Evolutionary conservation across 129 eudicot species (phyloP).

Genomic region (Dittrichia graveolens): DNA sequence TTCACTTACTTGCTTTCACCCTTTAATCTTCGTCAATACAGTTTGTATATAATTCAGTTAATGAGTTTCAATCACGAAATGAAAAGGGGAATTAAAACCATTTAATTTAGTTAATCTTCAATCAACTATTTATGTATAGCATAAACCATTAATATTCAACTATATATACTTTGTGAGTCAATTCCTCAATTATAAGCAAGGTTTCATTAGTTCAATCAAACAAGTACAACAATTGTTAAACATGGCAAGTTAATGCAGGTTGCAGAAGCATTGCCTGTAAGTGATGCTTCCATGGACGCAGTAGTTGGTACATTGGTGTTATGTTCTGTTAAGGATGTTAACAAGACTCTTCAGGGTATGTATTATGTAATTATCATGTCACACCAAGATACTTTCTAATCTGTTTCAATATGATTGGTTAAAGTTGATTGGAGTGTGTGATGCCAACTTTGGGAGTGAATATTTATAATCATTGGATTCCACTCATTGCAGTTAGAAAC

Average conservation of each 20-base stretch:
- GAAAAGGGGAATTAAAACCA: no score
- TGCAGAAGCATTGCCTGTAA: constrained; percentile 79
- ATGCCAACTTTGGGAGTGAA: background rate
- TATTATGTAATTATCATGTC: constrained; percentile 37
- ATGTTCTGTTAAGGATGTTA: constrained; percentile 83
- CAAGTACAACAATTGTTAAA: background rate
- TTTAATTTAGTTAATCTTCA: no score
- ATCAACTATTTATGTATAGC: no score
- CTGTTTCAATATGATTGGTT: constrained; percentile 4
- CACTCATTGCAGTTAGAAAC: background rate
- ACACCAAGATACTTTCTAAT: background rate
- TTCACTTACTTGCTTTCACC: background rate
- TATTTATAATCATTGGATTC: background rate
- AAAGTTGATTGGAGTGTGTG: background rate
- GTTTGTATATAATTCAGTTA: no score
- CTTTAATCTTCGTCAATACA: background rate
- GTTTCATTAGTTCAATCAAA: background rate
- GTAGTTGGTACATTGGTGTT: constrained; percentile 93
- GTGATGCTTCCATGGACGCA: constrained; percentile 86
- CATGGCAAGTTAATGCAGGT: constrained; percentile 55
- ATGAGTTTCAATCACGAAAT: no score
- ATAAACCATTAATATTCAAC: background rate
- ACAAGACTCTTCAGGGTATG: constrained; percentile 75
- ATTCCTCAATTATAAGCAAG: background rate
- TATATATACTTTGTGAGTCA: background rate